Evolutionary conservation across 495 filamentous ascomycete species (phyloP), one percentile per base, ranked within the genome.

Genomic region (Neurospora hispaniola): DNA sequence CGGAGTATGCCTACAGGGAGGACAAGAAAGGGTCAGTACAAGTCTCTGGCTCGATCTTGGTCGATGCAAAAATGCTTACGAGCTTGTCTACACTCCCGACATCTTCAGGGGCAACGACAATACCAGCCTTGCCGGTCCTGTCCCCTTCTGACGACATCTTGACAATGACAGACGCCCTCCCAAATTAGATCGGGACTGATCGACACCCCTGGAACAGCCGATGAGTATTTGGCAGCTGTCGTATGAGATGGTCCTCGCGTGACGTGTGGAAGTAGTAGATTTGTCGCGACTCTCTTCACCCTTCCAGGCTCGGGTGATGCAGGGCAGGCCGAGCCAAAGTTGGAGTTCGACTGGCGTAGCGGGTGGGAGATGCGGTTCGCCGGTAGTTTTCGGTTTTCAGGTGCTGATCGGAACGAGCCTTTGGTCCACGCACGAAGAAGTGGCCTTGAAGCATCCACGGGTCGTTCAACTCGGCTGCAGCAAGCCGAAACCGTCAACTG

Each of bases 91-190:
- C 79, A 73, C 73, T 70, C 38, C 71, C 73, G 40, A 78, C 82
- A 78, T 81, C 82, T 27, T 82, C 79, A 44, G 82, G 76, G 72
- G 85, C 82, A 75, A 79, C 80, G 72, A 86, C 82, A 69, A 85
- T 78, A 75, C 84, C 85, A 76, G 83, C 83, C 81, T 83, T 85
- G 79, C 85, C 85, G 71, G 82, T 83, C 73, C 74, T 72, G 18
- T 71, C 73, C 42, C 68, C 35, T 72, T 74, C 75, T 70, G 75
- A 76, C 43, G 80, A 76, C 83, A 85, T 85, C 71, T 42, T 79
- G 79, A 78, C 72, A 62, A 46, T 54, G 27, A 18, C 14, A 66
- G 23, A 16, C 27, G 12, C 27, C 14, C 16, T 31, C 27, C 14
- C 54, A 18, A 18, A 3, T 35, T 18, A 9, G 18, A 27, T 66